phyloP scores from a whole-genome alignment of 768 basidiomycete genomes.

The Chiua virens region DNA sequence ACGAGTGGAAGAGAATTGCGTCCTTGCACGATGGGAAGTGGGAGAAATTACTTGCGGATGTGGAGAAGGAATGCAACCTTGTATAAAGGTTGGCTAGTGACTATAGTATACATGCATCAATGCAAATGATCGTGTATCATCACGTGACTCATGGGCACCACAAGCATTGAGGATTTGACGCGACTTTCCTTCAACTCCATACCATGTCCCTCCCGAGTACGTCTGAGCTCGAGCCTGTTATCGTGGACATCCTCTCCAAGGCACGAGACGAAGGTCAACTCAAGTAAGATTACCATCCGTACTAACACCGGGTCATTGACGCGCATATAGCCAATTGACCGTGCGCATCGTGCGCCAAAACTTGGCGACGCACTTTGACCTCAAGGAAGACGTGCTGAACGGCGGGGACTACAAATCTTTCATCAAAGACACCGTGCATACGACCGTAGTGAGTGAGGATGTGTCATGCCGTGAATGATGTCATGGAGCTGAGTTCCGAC shows the following conservation, averaged over 20 bases:
- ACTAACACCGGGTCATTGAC: neutral
- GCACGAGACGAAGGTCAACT: slow-evolving; percentile 24
- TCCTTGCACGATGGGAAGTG: slow-evolving; percentile 29
- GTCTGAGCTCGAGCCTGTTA: slow-evolving; percentile 15
- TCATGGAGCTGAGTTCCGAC: neutral
- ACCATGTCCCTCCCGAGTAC: slow-evolving; percentile 16
- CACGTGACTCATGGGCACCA: slow-evolving; percentile 10
- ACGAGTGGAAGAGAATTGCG: slow-evolving; percentile 30
- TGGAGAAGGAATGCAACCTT: slow-evolving; percentile 27
- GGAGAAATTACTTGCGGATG: slow-evolving; percentile 24
- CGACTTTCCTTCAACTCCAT: neutral
- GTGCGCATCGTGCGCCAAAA: slow-evolving; percentile 48
- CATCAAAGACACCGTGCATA: slow-evolving; percentile 38
- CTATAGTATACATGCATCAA: too few relatives aligned
- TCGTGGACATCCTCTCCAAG: slow-evolving; percentile 20
- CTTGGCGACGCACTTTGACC: slow-evolving; percentile 46
- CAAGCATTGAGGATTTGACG: neutral
- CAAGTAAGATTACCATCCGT: slow-evolving; percentile 6
- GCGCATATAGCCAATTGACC: slow-evolving; percentile 35
- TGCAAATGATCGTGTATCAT: too few relatives aligned
- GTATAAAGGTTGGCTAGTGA: neutral
- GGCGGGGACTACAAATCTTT: slow-evolving; percentile 43
- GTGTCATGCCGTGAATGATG: neutral
- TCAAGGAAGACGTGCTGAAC: slow-evolving; percentile 47
- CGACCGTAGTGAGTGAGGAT: slow-evolving; percentile 11